Evolutionary conservation across 495 filamentous ascomycete species (phyloP).

Genomic region (Aspergillus taichungensis): DNA sequence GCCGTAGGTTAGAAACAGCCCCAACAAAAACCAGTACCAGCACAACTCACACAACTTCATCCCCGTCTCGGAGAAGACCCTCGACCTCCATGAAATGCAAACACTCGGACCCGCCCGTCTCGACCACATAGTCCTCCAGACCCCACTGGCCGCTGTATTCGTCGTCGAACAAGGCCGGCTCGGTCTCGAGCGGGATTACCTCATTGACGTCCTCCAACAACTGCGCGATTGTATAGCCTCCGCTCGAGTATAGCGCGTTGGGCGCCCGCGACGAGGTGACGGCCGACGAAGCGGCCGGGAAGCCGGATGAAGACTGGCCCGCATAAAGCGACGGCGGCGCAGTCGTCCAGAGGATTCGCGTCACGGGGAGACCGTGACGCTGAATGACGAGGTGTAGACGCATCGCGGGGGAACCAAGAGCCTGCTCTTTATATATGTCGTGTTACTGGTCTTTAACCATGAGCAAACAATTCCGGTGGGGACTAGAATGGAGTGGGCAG

Average conservation of each 20-base stretch:
- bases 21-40: background rate
- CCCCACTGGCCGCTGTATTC: slow-evolving; percentile 59
- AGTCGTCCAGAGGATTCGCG: slow-evolving; percentile 64
- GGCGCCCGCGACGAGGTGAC: slow-evolving; percentile 31
- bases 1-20: background rate
- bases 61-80: slow-evolving; percentile 67
- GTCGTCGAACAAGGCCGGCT: slow-evolving; percentile 25
- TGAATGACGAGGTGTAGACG: slow-evolving; percentile 75
- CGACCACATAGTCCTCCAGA: slow-evolving; percentile 85
- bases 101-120: slow-evolving; percentile 77
- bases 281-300: slow-evolving; percentile 23
- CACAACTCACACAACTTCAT: slow-evolving; percentile 65
- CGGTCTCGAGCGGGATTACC: slow-evolving; percentile 73
- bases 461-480: background rate
- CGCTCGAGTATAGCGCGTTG: slow-evolving; percentile 41
- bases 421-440: too few species aligned
- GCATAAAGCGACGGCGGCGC: slow-evolving; percentile 24
- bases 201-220: slow-evolving; percentile 79
- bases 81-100: slow-evolving; percentile 74
- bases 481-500: too few species aligned
- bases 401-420: slow-evolving; percentile 37
- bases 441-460: background rate
- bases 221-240: slow-evolving; percentile 62
- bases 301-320: slow-evolving; percentile 10
- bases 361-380: slow-evolving; percentile 70